Evolutionary conservation across 225 moss, liverwort and hornwort species (phyloP).

Genomic region (Marchantia paleacea): DNA sequence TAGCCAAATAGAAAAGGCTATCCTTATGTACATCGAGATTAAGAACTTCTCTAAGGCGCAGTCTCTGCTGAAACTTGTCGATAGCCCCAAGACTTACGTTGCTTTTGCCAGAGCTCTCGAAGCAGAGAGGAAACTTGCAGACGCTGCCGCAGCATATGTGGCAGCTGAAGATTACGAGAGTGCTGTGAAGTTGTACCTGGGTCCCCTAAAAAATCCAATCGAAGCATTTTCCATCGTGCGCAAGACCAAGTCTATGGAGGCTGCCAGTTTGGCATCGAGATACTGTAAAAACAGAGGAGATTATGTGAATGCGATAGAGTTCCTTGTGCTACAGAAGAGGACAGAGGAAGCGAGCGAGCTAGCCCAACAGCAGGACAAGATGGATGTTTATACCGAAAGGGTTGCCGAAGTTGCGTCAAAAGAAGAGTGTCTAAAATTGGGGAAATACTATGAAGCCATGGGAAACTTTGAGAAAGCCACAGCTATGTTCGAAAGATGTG

Average conservation of each 20-base stretch:
- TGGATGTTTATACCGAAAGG: constrained; percentile 68
- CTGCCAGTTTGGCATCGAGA: constrained; percentile 49
- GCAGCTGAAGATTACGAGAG: constrained; percentile 59
- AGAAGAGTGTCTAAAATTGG: constrained; percentile 58
- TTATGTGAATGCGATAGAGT: constrained; percentile 69
- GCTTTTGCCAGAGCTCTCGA: constrained; percentile 57
- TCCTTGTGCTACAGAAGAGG: constrained; percentile 71
- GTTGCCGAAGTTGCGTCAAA: constrained; percentile 62
- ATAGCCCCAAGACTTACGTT: constrained; percentile 39
- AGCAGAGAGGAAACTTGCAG: constrained; percentile 37
- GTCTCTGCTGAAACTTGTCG: constrained; percentile 26
- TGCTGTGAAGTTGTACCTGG: constrained; percentile 54
- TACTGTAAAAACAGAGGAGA: constrained; percentile 66
- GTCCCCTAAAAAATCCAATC: constrained; percentile 45
- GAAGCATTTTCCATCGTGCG: constrained; percentile 59
- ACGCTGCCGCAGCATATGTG: constrained; percentile 61
- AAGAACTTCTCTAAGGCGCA: constrained; percentile 39
- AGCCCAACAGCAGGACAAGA: constrained; percentile 75
- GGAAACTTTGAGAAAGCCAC: constrained; percentile 59
- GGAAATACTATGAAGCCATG: constrained; percentile 70
- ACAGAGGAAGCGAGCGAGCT: constrained; percentile 66
- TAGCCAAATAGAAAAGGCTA: constrained; percentile 49
- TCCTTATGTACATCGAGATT: constrained; percentile 31
- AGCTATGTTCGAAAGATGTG: constrained; percentile 56
- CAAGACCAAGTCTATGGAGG: constrained; percentile 65